A percentile compares a stretch with the other conserved stretches of the same genome.
Conservation (phyloP, 768 basidiomycete species). For the Mycena crocata region DNA sequence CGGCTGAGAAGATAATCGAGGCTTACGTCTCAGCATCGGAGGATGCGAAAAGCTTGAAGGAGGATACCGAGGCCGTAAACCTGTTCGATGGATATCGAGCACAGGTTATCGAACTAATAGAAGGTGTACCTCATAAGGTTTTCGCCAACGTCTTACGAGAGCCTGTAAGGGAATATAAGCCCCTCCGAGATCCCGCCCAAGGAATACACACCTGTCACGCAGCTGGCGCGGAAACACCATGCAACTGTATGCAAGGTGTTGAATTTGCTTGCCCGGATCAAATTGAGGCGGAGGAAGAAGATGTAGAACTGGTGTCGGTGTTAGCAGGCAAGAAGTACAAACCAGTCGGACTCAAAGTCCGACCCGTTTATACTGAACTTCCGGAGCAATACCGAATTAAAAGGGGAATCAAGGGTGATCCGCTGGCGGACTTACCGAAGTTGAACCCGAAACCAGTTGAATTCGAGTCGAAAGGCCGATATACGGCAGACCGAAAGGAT, state of each 20-base stretch:
- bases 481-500: background rate
- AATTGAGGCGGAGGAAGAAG: background rate
- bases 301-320: background rate
- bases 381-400: slow-evolving; percentile 35
- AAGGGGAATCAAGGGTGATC: slow-evolving; percentile 38
- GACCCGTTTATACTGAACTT: background rate
- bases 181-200: background rate
- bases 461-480: slow-evolving; percentile 24
- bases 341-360: slow-evolving; percentile 27
- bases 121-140: background rate
- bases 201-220: background rate
- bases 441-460: slow-evolving; percentile 26
- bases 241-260: too few species aligned
- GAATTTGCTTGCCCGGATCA: too few species aligned
- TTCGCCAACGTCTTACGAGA: background rate
- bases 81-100: background rate
- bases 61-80: background rate
- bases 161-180: background rate
- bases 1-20: background rate
- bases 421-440: slow-evolving; percentile 28
- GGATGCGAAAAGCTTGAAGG: background rate
- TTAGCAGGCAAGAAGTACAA: slow-evolving; percentile 35
- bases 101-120: background rate
- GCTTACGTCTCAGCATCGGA: too few species aligned
- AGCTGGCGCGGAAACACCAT: background rate